A percentile compares a stretch with the other conserved stretches of the same genome.
These are phyloP conservation scores for Ophiocordyceps camponoti-floridani DNA, from an alignment of 2,329 filamentous ascomycete species.

Conservation along the genomic window DNA sequence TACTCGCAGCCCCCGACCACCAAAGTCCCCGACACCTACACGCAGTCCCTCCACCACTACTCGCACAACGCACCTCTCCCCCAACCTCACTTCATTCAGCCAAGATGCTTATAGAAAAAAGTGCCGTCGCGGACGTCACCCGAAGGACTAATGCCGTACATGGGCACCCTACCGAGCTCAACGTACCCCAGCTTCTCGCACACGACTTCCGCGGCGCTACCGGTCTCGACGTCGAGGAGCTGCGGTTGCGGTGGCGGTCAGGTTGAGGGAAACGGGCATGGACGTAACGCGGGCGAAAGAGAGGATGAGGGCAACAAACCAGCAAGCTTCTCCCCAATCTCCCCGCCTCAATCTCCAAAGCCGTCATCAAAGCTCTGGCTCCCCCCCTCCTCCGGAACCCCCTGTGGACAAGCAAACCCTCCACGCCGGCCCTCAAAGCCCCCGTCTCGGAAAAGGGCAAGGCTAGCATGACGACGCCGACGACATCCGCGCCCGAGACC, in stretches of 20 bases:
- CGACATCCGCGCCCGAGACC: conserved; percentile 27
- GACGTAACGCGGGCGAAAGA: neutral
- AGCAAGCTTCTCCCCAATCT: conserved; percentile 30
- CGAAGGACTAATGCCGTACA: conserved; percentile 29
- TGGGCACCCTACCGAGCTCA: conserved; percentile 35
- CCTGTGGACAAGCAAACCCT: conserved; percentile 39
- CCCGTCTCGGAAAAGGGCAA: conserved; percentile 36
- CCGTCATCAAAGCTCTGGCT: conserved; percentile 29
- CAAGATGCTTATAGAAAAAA: conserved; percentile 42
- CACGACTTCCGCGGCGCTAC: conserved; percentile 30
- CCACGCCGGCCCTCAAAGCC: conserved; percentile 32
- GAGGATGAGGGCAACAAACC: conserved; percentile 20
- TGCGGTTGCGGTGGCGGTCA: conserved; percentile 6
- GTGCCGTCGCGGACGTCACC: conserved; percentile 30
- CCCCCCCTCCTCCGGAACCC: conserved; percentile 30
- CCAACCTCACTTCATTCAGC: neutral
- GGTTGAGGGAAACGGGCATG: neutral
- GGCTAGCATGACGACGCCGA: conserved; percentile 37
- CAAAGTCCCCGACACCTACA: no score
- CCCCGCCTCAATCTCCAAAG: conserved; percentile 36
- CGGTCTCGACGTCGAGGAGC: conserved; percentile 34
- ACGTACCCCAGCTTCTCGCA: conserved; percentile 39
- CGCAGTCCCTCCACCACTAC: no score
- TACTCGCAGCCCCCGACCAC: no score
- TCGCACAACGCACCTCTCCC: no score